Evolutionary conservation across 208 protist species (phyloP), one percentile per base, ranked within the genome.

Genomic region (Leishmania lainsoni): DNA sequence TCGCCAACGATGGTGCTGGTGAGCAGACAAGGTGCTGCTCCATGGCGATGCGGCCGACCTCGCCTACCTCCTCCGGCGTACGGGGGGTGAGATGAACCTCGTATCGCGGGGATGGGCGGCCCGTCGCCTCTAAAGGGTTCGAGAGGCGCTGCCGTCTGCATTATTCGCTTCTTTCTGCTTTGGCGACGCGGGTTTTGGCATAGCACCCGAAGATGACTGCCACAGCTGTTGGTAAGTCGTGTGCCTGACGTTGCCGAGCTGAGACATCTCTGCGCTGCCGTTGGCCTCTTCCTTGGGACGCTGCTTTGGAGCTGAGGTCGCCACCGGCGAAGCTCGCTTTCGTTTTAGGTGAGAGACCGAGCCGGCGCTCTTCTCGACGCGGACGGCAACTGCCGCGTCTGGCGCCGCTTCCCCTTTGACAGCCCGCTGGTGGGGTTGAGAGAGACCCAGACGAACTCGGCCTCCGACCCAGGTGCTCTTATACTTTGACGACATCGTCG

Each of bases 61-160:
- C 81, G n/a, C 79, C 72, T 49, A 61, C 81, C 29, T 81, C 81
- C n/a, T 85, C 81, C 16, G 51, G 48, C 10, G 71, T 81, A 10
- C 56, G 81, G 22, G 77, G 72, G 2, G 65, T 78, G 22, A 85
- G 10, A 65, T 85, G 77, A 29, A 85, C 81, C 65, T 81, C 81
- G 73, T 81, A 85, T 5, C 76, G 76, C 58, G 81, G 49, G 17
- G 22, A 77, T 16, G 75, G 73, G 45, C 42, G 58, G 1, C 49
- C 26, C 6, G 52, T 35, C 4, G 80, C 29, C 35, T 73, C 59
- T 56, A 75, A 2, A 39, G n/a, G 35, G 48, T 51, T n/a, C 54
- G 54, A 17, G 49, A 35, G 0, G 73, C 22, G 65, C 54, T 56
- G 2, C 20, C 45, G 49, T 69, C 65, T 51, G 42, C 22, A 35